Percentiles rank a stretch among this genome's conserved stretches.
Evolutionary conservation across 148 eudicot species (phyloP).

Genomic region (Rheum nobile): DNA sequence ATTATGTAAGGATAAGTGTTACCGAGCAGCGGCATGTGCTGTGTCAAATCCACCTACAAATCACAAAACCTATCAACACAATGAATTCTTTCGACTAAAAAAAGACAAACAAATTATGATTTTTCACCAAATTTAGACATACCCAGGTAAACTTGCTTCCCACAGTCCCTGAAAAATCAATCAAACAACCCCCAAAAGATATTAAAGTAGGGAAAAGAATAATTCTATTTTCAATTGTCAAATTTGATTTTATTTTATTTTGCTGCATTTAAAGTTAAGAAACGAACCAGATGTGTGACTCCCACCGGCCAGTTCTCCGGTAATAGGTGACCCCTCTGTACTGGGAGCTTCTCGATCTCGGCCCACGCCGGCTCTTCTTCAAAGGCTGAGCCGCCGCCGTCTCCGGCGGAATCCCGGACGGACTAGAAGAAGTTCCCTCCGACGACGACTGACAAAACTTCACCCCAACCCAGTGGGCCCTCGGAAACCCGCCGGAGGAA

Average conservation of each 20-base stretch:
- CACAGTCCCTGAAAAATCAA: constrained; percentile 71
- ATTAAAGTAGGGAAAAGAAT: background rate
- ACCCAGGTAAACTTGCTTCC: constrained; percentile 98
- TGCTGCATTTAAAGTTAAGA: no score
- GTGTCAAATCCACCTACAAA: constrained; percentile 93
- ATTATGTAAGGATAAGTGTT: constrained; percentile 1
- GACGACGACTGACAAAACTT: constrained; percentile 35
- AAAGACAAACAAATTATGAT: background rate
- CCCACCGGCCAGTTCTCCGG: constrained; percentile 23
- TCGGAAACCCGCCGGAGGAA: constrained; percentile 17
- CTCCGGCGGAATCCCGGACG: background rate
- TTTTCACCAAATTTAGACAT: constrained; percentile 7
- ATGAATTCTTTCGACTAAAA: background rate
- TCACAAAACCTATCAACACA: constrained; percentile 9
- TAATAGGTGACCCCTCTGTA: constrained; percentile 21
- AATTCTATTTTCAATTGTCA: no score
- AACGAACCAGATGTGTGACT: constrained; percentile 20
- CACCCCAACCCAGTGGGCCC: constrained; percentile 86
- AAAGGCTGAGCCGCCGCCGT: constrained; percentile 3
- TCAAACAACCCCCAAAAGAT: background rate
- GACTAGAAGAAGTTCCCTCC: constrained; percentile 6
- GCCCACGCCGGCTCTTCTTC: constrained; percentile 20
- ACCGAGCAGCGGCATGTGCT: constrained; percentile 99
- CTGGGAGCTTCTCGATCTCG: constrained; percentile 20
- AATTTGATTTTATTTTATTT: no score